Evolutionary conservation across 116 monocot genomes (phyloP).

Genomic region (Zostera marina): DNA sequence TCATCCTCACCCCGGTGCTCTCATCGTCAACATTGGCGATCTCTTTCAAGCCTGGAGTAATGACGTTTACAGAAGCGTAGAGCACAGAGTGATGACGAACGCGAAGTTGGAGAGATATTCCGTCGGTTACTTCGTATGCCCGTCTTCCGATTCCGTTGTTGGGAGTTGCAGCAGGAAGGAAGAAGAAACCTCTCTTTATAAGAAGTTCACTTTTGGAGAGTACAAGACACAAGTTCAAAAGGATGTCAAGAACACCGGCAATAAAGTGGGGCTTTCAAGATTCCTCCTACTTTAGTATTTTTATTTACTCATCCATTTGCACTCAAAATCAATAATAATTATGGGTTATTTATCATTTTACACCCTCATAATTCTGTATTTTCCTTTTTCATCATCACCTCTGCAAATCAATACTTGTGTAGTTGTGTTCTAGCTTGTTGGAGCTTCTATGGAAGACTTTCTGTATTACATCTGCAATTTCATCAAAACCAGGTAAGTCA

Average conservation of each 20-base stretch:
- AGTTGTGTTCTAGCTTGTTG: too few relatives aligned
- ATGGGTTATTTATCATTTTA: too few relatives aligned
- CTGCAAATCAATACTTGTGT: too few relatives aligned
- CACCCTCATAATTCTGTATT: too few relatives aligned
- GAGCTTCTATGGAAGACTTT: too few relatives aligned
- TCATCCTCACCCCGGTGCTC: slow-evolving; percentile 57
- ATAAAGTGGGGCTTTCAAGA: slow-evolving; percentile 63
- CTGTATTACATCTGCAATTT: too few relatives aligned
- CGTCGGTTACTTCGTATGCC: slow-evolving; percentile 65
- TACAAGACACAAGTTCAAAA: slow-evolving; percentile 53
- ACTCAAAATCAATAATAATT: too few relatives aligned
- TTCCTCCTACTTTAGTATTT: slow-evolving; percentile 50
- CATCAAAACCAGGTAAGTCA: too few relatives aligned
- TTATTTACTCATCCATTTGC: slow-evolving; percentile 51
- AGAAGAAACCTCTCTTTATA: slow-evolving; percentile 24
- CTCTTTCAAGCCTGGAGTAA: slow-evolving; percentile 96
- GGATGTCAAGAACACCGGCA: slow-evolving; percentile 55
- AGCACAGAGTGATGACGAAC: slow-evolving; percentile 50
- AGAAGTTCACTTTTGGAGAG: slow-evolving; percentile 61
- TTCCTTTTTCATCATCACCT: too few relatives aligned
- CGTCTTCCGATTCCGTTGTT: slow-evolving; percentile 44
- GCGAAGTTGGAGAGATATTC: slow-evolving; percentile 45
- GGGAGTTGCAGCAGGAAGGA: slow-evolving; percentile 26
- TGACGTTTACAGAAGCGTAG: slow-evolving; percentile 67
- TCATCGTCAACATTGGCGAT: slow-evolving; percentile 88